Evolutionary conservation across 2,329 filamentous ascomycete species (phyloP).

Genomic region (Arthrinium phaeospermum): DNA sequence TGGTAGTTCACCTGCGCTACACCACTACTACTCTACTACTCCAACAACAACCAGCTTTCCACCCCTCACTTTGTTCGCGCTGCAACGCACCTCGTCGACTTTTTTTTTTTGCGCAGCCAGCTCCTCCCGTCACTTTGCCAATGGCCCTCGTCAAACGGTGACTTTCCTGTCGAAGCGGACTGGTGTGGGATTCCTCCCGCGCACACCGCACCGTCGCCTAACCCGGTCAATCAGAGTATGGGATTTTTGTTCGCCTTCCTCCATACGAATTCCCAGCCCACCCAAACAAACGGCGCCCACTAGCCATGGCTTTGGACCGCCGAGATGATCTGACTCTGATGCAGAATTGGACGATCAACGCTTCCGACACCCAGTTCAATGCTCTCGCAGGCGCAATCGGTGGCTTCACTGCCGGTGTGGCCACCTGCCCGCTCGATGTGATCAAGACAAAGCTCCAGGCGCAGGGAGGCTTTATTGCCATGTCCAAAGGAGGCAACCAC

Average conservation of each 20-base stretch:
- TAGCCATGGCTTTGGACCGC: slow-evolving; percentile 35
- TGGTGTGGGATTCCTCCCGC: background rate
- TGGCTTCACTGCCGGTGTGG: slow-evolving; percentile 89
- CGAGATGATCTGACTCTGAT: slow-evolving; percentile 47
- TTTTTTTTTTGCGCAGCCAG: background rate
- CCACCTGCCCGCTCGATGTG: slow-evolving; percentile 96
- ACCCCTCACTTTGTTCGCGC: background rate
- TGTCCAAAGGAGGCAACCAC: slow-evolving; percentile 56
- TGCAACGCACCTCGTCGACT: background rate
- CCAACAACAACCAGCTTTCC: slow-evolving; percentile 2
- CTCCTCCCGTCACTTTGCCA: background rate
- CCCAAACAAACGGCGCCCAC: background rate
- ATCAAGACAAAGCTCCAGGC: slow-evolving; percentile 99
- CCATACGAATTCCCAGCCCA: slow-evolving; percentile 28
- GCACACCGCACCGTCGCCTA: slow-evolving; percentile 28
- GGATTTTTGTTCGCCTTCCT: slow-evolving; percentile 34
- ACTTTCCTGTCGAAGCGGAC: slow-evolving; percentile 17
- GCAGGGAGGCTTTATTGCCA: slow-evolving; percentile 78
- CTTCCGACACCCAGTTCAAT: slow-evolving; percentile 73
- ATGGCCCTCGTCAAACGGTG: slow-evolving; percentile 15
- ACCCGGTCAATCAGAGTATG: slow-evolving; percentile 42
- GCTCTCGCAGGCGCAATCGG: slow-evolving; percentile 86
- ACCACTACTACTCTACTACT: background rate
- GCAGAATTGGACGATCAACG: slow-evolving; percentile 61
- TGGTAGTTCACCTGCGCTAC: background rate